phyloP scores from a whole-genome alignment of 768 basidiomycete genomes.

The Lactarius quietus region DNA sequence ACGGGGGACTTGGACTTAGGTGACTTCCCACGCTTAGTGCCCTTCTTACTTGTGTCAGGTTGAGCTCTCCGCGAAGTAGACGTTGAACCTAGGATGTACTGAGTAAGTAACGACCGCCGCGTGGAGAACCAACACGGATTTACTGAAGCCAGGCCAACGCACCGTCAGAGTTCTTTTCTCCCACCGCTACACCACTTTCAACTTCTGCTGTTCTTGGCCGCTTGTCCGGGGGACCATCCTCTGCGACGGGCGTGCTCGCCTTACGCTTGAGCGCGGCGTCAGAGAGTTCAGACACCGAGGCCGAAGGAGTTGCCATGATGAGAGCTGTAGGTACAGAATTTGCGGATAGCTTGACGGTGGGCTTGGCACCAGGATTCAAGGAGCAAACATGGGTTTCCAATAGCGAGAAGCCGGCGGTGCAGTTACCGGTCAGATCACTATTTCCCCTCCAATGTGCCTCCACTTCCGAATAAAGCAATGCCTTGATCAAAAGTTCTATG shows the following conservation, averaged over 20 bases:
- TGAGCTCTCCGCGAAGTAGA: slow-evolving; percentile 1
- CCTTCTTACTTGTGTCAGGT: slow-evolving; percentile 11
- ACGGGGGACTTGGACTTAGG: slow-evolving; percentile 22
- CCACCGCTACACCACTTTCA: slow-evolving; percentile 36
- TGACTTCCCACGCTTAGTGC: slow-evolving; percentile 14
- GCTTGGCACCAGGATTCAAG: slow-evolving; percentile 39
- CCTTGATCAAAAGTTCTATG: slow-evolving; percentile 74
- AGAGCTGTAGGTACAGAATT: slow-evolving; percentile 9
- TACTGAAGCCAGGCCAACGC: slow-evolving; percentile 22
- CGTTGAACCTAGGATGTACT: neutral
- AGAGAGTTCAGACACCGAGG: neutral
- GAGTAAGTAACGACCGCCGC: slow-evolving; percentile 16
- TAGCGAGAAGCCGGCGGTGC: slow-evolving; percentile 70
- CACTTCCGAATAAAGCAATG: slow-evolving; percentile 76
- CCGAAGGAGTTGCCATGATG: neutral
- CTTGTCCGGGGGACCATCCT: slow-evolving; percentile 57
- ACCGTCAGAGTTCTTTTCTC: slow-evolving; percentile 35
- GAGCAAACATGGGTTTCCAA: slow-evolving; percentile 73
- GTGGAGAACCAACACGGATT: slow-evolving; percentile 32
- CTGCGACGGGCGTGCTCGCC: slow-evolving; percentile 30
- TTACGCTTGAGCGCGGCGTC: slow-evolving; percentile 23
- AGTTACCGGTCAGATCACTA: slow-evolving; percentile 54
- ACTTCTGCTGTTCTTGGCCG: slow-evolving; percentile 52
- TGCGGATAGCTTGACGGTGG: slow-evolving; percentile 22
- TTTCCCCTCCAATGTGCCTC: slow-evolving; percentile 76